Evolutionary conservation across 805 yeast species (phyloP).

Genomic region (Lipomyces orientalis): DNA sequence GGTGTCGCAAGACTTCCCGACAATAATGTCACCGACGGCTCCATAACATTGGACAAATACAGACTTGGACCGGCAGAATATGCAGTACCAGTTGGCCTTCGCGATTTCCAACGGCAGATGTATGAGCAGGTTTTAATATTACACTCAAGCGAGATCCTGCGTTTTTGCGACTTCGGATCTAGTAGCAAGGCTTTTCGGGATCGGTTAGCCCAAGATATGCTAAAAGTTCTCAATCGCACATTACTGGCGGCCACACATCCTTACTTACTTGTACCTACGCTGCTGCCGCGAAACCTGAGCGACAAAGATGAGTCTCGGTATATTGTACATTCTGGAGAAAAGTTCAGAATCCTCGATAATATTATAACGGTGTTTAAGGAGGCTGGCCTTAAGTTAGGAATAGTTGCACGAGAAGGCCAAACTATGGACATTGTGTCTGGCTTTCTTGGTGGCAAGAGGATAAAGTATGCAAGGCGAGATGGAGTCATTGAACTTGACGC

Average conservation of each 20-base stretch:
- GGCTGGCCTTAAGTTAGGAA: conserved; percentile 59
- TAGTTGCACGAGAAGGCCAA: conserved; percentile 72
- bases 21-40: conserved; percentile 20
- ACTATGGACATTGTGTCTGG: conserved; percentile 77
- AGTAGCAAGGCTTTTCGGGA: conserved; percentile 49
- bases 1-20: conserved; percentile 33
- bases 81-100: conserved; percentile 79
- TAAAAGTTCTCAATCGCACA: conserved; percentile 75
- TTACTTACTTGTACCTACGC: conserved; percentile 79
- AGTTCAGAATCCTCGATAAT: conserved; percentile 72
- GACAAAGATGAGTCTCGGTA: conserved; percentile 39
- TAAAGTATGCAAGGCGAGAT: conserved; percentile 61
- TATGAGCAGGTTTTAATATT: conserved; percentile 90
- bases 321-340: conserved; percentile 45
- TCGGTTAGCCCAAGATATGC: conserved; percentile 71
- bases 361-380: conserved; percentile 61
- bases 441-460: conserved; percentile 64
- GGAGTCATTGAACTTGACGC: conserved; percentile 48
- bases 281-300: conserved; percentile 75
- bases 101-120: conserved; percentile 83
- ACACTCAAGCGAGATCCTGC: conserved; percentile 88
- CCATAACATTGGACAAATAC: conserved; percentile 33
- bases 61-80: conserved; percentile 59
- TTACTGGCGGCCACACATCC: conserved; percentile 89
- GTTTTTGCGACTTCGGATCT: conserved; percentile 71